These are phyloP conservation scores for Betula pendula DNA, from an alignment of 306 rosid genomes.

Conservation along the genomic window DNA sequence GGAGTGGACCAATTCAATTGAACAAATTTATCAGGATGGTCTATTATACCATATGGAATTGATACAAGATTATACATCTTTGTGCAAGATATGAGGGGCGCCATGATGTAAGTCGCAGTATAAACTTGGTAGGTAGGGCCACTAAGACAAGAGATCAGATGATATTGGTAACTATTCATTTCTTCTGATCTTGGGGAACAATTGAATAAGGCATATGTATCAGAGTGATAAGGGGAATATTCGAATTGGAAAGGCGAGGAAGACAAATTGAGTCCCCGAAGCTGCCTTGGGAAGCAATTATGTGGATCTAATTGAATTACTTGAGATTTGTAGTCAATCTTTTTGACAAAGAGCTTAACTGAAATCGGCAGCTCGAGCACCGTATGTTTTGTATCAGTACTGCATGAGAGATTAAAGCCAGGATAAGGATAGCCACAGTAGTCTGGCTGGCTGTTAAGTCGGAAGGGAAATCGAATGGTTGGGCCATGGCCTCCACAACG, in stretches of 20 bases:
- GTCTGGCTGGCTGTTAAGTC: not conserved
- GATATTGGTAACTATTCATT: no score
- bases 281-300: not conserved
- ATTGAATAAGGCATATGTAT: not conserved
- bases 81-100: no score
- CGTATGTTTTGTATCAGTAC: not conserved
- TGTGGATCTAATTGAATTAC: not conserved
- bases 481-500: no score
- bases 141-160: no score
- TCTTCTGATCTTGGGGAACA: no score
- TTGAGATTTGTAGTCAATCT: no score
- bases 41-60: no score
- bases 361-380: no score
- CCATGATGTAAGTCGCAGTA: not conserved
- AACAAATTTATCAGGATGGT: no score
- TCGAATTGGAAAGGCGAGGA: not conserved
- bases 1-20: no score
- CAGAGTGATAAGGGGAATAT: no score
- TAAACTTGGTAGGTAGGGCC: not conserved
- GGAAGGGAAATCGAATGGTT: no score
- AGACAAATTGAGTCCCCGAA: not conserved
- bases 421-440: constrained; percentile 28
- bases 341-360: not conserved
- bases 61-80: not conserved
- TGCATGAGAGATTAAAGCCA: not conserved